Base-by-base conservation (phyloP, 352 stramenopile genomes). In the Phytopythium kandeliae region DNA sequence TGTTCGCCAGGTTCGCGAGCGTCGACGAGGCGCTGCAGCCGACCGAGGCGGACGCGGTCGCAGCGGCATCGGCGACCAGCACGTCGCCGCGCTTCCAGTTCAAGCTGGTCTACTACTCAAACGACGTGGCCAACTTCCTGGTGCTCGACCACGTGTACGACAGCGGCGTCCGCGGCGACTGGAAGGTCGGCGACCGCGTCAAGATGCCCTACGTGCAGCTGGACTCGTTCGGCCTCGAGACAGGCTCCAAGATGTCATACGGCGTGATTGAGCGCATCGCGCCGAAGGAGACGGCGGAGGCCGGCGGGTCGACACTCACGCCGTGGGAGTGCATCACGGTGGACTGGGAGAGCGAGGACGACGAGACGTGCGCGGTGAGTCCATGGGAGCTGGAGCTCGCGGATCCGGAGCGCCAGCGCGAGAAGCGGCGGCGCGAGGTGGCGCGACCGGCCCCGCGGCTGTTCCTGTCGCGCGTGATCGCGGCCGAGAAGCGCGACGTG, bases 121-220 rank as follows among this genome's bases (percentile, higher is more conserved):
- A 92, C 54, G 78, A 94, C 42, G 64, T 88, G 11, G 74, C 84
- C 5, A 92, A 94, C 43, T 96, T 95, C 43, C 45, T 96, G 25
- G 67, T 96, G 26, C 58, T 95, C n/a, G 76, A 92, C 48, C 78
- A 94, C 48, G 58, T 76, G 8, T 95, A 86, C 41, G 82, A 92
- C 37, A 84, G 62, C 41, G 84, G 84, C 16, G 74, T 96, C n/a
- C 75, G 68, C n/a, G 69, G 67, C 12, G 65, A 67, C 11, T 93
- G 83, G 80, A 54, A 63, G n/a, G 51, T 85, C 9, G 79, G 79
- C 12, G 78, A 95, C 48, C 69, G 76, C 7, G 70, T 96, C 16
- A 71, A 85, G 47, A 87, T 86, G 65, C 78, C 81, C 11, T 85
- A 78, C 52, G 72, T 91, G 25, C 67, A 85, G 38, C 40, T 92